Base-by-base conservation (phyloP, 148 eudicot genomes). In the Rhododendron molle region DNA sequence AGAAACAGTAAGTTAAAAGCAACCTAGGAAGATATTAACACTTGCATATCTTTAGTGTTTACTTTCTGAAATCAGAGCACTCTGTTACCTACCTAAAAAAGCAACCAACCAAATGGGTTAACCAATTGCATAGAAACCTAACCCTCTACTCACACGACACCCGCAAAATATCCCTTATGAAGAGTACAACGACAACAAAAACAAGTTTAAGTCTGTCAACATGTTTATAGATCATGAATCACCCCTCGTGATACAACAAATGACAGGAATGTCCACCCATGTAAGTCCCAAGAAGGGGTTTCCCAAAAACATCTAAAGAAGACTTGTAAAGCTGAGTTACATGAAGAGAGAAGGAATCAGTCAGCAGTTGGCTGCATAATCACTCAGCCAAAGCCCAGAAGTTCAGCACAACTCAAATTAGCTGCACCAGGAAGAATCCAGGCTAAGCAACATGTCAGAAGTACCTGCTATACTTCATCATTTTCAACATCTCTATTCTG, bases 401-500 rank as follows among this genome's bases (percentile, higher is more conserved):
- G 7, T 77, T 77, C 80, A 43, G 52, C 80, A 77, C 80, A 43
- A 44, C 80, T 21, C 30, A 23, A 77, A 77, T 77, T 77, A 44
- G 80, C 80, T 77, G 80, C 80, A 43, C 80, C 80, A 77, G 80
- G 80, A 77, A 77, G 26, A 11, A 77, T 77, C 80, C 16, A 77
- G 80, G 28, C 50, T 44, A 44, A 23, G 50, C 80, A 43, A 77
- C 30, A 23, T 77, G 52, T 77, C 80, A 77, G 52, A 79, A 16
- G 80, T 77, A 77, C 80, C 80, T 43, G 52, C 52, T 77, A 20
- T 77, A 77, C 16, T 77, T 76, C 80, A 77, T 77, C 80, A 43
- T 77, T 77, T 77, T 77, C 80, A 43, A 40, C 80, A 43, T 43
- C 80, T 77, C 80, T 23, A 77, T 77, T 40, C 28, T 77, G 50